Evolutionary conservation across 805 yeast species (phyloP).

Genomic region (Lipomyces sp.): DNA sequence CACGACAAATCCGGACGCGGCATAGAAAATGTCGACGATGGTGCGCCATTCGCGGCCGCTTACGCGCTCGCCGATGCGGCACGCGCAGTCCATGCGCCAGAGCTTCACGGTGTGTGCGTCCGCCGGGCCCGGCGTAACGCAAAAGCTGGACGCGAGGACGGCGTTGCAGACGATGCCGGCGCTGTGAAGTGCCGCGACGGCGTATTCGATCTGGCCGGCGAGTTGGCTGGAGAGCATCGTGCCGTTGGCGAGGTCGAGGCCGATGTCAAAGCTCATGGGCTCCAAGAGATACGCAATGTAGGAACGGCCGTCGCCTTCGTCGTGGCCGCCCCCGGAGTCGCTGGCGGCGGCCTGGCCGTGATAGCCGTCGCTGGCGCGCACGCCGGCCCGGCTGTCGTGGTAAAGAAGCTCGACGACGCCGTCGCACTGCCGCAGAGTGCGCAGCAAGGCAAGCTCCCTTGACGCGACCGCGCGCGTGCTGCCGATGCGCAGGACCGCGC

Average conservation of each 20-base stretch:
- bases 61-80: not conserved
- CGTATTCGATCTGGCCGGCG: not conserved
- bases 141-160: not conserved
- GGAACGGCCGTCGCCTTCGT: no score
- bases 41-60: not conserved
- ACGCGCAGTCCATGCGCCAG: not conserved
- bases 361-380: no score
- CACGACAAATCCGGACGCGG: not conserved
- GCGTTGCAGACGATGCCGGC: not conserved
- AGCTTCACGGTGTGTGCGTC: not conserved
- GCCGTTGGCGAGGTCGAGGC: not conserved
- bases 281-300: not conserved
- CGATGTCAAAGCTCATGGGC: not conserved
- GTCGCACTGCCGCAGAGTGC: no score
- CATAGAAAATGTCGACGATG: not conserved
- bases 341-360: no score
- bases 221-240: not conserved
- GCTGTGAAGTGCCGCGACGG: not conserved
- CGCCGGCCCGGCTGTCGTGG: no score
- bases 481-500: no score
- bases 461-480: no score
- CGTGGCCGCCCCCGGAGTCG: not conserved
- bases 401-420: no score
- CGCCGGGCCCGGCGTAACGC: no score
- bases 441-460: no score